Base-by-base conservation (phyloP, 768 basidiomycete species). In the Lentinula raphanica region DNA sequence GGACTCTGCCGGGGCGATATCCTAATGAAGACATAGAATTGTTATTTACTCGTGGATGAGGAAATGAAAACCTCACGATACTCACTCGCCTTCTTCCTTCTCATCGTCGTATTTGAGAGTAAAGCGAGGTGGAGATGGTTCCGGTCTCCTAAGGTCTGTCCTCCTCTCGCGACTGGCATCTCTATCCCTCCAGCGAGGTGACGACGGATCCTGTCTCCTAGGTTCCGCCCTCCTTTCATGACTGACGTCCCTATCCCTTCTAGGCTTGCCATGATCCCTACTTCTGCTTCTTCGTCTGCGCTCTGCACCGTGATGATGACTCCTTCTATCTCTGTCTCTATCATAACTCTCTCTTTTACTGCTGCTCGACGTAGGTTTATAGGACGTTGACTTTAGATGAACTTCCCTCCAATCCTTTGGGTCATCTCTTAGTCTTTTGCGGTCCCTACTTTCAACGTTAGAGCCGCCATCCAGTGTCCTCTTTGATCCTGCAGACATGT, bases 51-150 rank as follows among this genome's bases (percentile, higher is more conserved):
- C 51, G 12, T 13, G 48, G 17, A 40, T 56, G 53, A 61, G 53
- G 48, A 23, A 9, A 44, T 38, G 23, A 35, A 49, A 54, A 54
- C 55, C 61, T 68, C 64, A 70, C 69, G 70, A 77, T 65, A 94
- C 94, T 89, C 74, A 95, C 92, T 96, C 94, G 79, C 90, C 93
- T 79, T 95, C 94, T 75, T 94, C 90, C 69, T 73, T 87, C 63
- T 92, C 90, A 54, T 81, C 80, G 12, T 70, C 63, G 8, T 46
- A 17, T 29, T 27, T 49, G 11, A 44, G 19, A 5, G 56, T 25
- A 31, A 21, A 53, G 12, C 50, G 60, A 51, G 36, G 50, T 13
- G 39, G 42, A 25, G 8, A 27, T n/a, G 60, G 57, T 5, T 49
- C 39, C 21, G 36, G 49, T 9, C 58, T 57, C 31, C 53, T 49